Evolutionary conservation across 805 yeast species (phyloP), one percentile per base, ranked within the genome.

Genomic region (Candida michaelii): DNA sequence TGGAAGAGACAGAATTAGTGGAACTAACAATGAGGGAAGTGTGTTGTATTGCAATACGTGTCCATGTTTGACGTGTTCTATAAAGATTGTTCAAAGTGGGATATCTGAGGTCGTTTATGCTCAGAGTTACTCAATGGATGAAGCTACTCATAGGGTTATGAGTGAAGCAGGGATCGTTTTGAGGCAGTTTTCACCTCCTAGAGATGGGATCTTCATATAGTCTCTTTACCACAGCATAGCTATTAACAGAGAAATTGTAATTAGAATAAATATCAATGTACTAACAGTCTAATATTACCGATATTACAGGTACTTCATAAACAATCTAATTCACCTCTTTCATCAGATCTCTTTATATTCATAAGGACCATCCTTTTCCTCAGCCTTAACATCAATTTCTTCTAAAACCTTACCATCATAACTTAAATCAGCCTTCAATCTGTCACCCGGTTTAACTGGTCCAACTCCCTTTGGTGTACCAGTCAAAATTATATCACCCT

Each of bases 401-500:
- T 73, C 78, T 19, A 91, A 58, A 8, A 71, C 71, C 44, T 77
- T 57, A 9, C 82, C 91, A 25, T 76, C 76, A 24, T 73, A 76
- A 21, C 61, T 64, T 48, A 89, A 63, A 49, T 77, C 75, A 5
- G 95, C 95, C 35, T 73, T 71, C 19, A 93, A 69, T 18, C 61
- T 57, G 59, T 93, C 98, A 8, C 97, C 98, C 0, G 95, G 86
- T 5, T 62, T 62, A 25, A 90, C 66, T 18, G 76, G 68, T 7
- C 98, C 97, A n/a, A 93, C 99, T 13, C 99, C 99, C 62, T 89
- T 88, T 35, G 99, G 99, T 1, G 99, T 93, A 13, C 99, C 99
- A 1, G 99, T 93, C 39, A 93, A 72, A 45, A 93, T 82, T 48
- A 93, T 74, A 58, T 93, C 99, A 23, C 97, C 97, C 41, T 87